Base-by-base conservation (phyloP, 2,329 filamentous ascomycete genomes). In the Shiraia bambusicola region DNA sequence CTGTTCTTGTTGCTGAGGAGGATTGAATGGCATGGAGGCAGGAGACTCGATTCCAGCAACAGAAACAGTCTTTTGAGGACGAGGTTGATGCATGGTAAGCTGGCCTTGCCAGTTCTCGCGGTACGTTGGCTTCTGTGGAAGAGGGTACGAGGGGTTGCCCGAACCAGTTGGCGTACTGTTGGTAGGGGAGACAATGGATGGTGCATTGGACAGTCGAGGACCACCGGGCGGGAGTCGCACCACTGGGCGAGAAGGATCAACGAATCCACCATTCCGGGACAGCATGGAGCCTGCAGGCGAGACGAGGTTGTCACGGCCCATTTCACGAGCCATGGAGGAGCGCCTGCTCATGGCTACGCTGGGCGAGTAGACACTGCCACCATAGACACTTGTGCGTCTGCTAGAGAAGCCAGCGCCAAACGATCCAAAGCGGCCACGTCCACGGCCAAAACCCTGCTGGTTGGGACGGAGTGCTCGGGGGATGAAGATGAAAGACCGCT, bases 401-500 rank as follows among this genome's bases (percentile, higher is more conserved):
- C 78, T 86, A 6, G 86, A 89, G 40, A 86, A 59, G 75, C 88
- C 67, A 13, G 58, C 52, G 76, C 84, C 70, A 41, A 72, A 73
- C 1, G 87, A 79, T 12, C 82, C 82, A 43, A 88, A 86, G 27
- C 88, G 86, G 46, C 86, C 87, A 40, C 87, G 79, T 37, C 79
- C 79, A 40, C 81, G 76, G 30, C 76, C 77, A 53, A 84, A 81
- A 22, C 83, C 81, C 72, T 95, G 88, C 66, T 95, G 90, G 65
- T 95, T 96, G 11, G 93, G 93, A 54, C 93, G 83, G 73, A 96
- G 80, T 9, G 92, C 92, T 54, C 93, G 81, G 10, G 93, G 93
- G 47, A 98, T 98, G 71, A 98, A 98, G 59, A 96, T 95, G 69
- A 98, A 98, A 0, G 93, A 97, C 52, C 93, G 79, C 59, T 96